Evolutionary conservation across 306 rosid genomes (phyloP).

Genomic region (Cicer chorassanicum): DNA sequence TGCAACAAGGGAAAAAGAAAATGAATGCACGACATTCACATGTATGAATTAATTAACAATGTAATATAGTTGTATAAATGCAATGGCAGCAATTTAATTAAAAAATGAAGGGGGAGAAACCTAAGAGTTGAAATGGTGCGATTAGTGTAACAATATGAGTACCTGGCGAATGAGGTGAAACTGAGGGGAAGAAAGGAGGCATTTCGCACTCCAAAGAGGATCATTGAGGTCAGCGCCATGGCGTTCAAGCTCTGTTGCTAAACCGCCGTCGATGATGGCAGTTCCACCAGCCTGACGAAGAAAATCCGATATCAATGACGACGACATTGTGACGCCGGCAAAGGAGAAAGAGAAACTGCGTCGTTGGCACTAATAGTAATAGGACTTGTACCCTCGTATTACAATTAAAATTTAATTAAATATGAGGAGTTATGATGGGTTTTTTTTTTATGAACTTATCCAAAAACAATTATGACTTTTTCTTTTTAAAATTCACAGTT

Average conservation of each 20-base stretch:
- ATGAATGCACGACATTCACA: not conserved
- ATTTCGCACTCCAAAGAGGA: conserved; percentile 69
- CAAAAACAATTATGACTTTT: no score
- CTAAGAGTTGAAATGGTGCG: not conserved
- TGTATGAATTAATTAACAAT: not conserved
- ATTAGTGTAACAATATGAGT: not conserved
- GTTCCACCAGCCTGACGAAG: conserved; percentile 51
- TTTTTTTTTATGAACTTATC: no score
- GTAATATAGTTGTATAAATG: not conserved
- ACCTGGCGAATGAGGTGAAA: conserved; percentile 59
- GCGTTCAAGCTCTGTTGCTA: conserved; percentile 65
- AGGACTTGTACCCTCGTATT: no score
- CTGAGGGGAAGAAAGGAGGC: conserved; percentile 53
- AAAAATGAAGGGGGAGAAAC: not conserved
- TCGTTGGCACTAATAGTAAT: no score
- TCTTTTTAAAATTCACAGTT: no score
- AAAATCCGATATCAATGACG: conserved; percentile 49
- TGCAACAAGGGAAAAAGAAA: not conserved
- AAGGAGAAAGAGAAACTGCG: not conserved
- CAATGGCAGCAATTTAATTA: not conserved
- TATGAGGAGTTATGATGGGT: no score
- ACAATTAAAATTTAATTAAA: no score
- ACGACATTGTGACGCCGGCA: conserved; percentile 32
- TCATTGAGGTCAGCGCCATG: conserved; percentile 66
- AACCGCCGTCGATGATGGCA: conserved; percentile 61